phyloP scores from a whole-genome alignment of 2,329 filamentous ascomycete genomes.

The Hypoxylon sp. region DNA sequence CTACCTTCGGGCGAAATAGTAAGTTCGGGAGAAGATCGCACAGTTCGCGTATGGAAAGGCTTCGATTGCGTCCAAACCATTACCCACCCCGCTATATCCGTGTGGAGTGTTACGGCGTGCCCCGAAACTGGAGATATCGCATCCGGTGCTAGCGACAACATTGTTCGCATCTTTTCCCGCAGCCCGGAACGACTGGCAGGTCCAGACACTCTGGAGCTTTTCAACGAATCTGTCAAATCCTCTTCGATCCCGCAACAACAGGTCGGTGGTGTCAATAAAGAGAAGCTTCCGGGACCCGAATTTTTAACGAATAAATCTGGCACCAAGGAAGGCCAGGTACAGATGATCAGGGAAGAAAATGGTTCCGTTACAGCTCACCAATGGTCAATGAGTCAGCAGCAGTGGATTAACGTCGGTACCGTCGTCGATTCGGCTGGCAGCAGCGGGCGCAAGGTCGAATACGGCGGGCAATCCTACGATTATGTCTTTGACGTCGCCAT shows the following conservation, averaged over 20 bases:
- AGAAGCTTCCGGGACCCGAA: constrained; percentile 88
- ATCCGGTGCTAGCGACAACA: constrained; percentile 89
- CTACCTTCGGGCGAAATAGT: constrained; percentile 88
- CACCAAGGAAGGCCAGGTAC: constrained; percentile 95
- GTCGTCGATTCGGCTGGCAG: constrained; percentile 91
- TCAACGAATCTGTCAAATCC: constrained; percentile 83
- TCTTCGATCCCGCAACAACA: constrained; percentile 92
- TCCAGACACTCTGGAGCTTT: constrained; percentile 74
- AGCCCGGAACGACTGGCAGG: constrained; percentile 76
- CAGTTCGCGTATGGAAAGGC: constrained; percentile 87
- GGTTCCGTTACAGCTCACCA: constrained; percentile 87
- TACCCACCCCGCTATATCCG: constrained; percentile 94
- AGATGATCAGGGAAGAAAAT: constrained; percentile 87
- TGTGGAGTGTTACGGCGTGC: constrained; percentile 92
- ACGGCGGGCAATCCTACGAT: constrained; percentile 90
- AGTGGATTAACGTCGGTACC: constrained; percentile 92
- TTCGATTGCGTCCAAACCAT: constrained; percentile 91
- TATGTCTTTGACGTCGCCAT: constrained; percentile 98
- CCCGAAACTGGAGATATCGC: constrained; percentile 88
- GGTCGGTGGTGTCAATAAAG: constrained; percentile 86
- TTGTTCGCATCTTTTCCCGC: constrained; percentile 86
- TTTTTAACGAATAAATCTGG: constrained; percentile 85
- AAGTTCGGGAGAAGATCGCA: constrained; percentile 94
- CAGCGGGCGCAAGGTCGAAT: constrained; percentile 79
- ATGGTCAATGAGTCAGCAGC: constrained; percentile 78